Base-by-base conservation (phyloP, 208 protist genomes). In the Leishmania turanica region DNA sequence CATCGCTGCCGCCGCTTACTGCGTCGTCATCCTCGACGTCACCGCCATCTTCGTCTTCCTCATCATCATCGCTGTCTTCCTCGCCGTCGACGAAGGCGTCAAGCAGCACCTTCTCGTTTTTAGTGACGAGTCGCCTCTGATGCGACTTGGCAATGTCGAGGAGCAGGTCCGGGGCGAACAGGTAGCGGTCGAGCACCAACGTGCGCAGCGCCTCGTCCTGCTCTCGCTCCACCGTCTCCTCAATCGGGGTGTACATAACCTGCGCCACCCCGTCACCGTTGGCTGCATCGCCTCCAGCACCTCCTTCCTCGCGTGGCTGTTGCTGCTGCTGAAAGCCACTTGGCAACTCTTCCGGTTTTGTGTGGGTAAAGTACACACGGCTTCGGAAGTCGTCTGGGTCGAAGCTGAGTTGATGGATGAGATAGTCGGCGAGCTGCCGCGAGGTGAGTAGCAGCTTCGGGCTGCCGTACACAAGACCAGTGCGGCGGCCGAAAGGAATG, bases 401-500 rank as follows among this genome's bases (percentile, higher is more conserved):
- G 75, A 96, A 91, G 60, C 31, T 75, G n/a, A 96, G 83, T 47
- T 89, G 69, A 7, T 81, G 70, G 11, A 92, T 66, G 21, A 97
- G 88, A 77, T 92, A 92, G 45, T 89, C 73, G 1, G 86, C 91
- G 27, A 97, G 88, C 15, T 73, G 76, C n/a, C 75, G 21, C 13
- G 90, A 91, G 51, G 86, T 93, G n/a, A 97, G 81, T 11, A 87
- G 77, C 47, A 97, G 80, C 34, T 80, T 84, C 3, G 94, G 92
- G 24, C 78, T 75, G 65, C 94, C 92, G 80, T 92, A 97, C 6
- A 96, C 80, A 34, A 97, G 84, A 27, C 94, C 94, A 8, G 91
- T 97, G 7, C 92, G 91, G n/a, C 93, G 91, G 45, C 94, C 94
- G 83, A 96, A 97, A 19, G 90, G 90, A 54, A 97, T 88, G 73